These are phyloP conservation scores for Phylloporus sp. DNA, from an alignment of 1,284 basidiomycete genomes.

Conservation along the genomic window DNA sequence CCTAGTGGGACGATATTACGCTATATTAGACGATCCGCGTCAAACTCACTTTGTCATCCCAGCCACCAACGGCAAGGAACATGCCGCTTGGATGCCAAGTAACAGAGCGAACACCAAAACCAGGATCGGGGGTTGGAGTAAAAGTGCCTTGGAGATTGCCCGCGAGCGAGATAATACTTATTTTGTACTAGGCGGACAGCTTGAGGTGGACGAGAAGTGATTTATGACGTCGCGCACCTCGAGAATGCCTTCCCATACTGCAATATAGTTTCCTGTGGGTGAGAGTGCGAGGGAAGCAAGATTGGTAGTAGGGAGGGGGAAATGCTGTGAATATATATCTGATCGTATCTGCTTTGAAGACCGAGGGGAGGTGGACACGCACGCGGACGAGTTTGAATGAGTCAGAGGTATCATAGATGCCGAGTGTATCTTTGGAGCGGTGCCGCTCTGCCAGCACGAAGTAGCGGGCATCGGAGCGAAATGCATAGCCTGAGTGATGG, in stretches of 20 bases:
- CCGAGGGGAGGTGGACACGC: slow-evolving; percentile 37
- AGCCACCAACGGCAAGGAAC: slow-evolving; percentile 82
- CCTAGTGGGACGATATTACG: slow-evolving; percentile 48
- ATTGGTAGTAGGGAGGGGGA: slow-evolving; percentile 79
- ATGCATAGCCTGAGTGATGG: slow-evolving; percentile 69
- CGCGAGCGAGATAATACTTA: slow-evolving; percentile 77
- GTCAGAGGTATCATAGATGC: slow-evolving; percentile 79
- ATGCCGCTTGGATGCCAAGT: slow-evolving; percentile 86
- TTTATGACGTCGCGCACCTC: slow-evolving; percentile 59
- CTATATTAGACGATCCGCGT: not conserved
- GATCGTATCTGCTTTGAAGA: slow-evolving; percentile 25
- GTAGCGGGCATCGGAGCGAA: slow-evolving; percentile 81
- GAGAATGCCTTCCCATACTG: slow-evolving; percentile 83
- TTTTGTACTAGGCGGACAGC: slow-evolving; percentile 70
- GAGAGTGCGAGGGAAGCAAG: slow-evolving; percentile 81
- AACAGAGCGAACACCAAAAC: slow-evolving; percentile 77
- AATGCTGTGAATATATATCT: slow-evolving; percentile 64
- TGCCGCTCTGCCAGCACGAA: slow-evolving; percentile 86
- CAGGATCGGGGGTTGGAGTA: slow-evolving; percentile 75
- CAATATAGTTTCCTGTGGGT: slow-evolving; percentile 81
- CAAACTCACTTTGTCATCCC: slow-evolving; percentile 78
- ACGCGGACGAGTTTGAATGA: slow-evolving; percentile 80
- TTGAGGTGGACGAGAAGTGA: not conserved
- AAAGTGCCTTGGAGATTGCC: slow-evolving; percentile 78
- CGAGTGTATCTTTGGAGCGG: slow-evolving; percentile 84